Conservation (phyloP, 2,329 filamentous ascomycete species). For the Phyllosticta citribraziliensis region DNA sequence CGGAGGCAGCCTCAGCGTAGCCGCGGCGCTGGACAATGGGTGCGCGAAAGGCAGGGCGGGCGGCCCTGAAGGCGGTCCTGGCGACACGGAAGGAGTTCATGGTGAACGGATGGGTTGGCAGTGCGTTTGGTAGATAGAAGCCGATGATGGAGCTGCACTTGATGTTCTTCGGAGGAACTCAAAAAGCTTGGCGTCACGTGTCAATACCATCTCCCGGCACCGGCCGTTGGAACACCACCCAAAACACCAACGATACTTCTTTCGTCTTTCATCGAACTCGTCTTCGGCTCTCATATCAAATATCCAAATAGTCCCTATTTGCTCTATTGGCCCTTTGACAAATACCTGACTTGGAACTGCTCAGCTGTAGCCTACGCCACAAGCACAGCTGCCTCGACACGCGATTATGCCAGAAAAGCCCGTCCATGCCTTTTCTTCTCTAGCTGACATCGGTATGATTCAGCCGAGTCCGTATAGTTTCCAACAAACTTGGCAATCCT, state of each 20-base stretch:
- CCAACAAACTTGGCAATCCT: background rate
- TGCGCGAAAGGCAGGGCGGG: constrained; percentile 60
- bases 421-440: background rate
- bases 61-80: constrained; percentile 77
- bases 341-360: too few species aligned
- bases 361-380: background rate
- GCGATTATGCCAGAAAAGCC: background rate
- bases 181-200: constrained; percentile 11
- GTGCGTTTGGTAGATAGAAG: constrained; percentile 4
- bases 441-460: background rate
- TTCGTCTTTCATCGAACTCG: background rate
- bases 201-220: background rate
- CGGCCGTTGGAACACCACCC: background rate
- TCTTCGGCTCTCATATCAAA: background rate
- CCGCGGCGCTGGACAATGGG: constrained; percentile 68
- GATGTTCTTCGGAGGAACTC: constrained; percentile 10
- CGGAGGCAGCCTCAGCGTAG: constrained; percentile 56
- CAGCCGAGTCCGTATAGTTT: background rate
- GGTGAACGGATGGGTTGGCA: constrained; percentile 20
- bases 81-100: constrained; percentile 96
- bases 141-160: constrained; percentile 2
- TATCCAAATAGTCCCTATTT: too few species aligned
- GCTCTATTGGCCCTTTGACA: too few species aligned
- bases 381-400: background rate
- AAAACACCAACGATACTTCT: background rate